A percentile compares a stretch with the other conserved stretches of the same genome.
Evolutionary conservation across 805 yeast species (phyloP).

Genomic region (Candida patagonica): DNA sequence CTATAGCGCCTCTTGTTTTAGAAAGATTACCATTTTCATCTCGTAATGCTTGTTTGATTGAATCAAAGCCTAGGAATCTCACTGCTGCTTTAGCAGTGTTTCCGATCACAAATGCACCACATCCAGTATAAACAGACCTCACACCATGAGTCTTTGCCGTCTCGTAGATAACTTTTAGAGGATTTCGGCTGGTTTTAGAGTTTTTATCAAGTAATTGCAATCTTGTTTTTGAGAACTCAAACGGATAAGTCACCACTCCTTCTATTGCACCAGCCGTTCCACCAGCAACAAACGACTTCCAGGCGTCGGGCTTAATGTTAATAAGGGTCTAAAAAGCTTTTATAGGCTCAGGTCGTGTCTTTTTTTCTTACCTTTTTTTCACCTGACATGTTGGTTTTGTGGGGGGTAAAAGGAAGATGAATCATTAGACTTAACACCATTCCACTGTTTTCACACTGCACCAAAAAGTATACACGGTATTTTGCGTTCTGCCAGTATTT

Average conservation of each 20-base stretch:
- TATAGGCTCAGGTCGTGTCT: too few relatives aligned
- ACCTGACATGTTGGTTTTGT: too few relatives aligned
- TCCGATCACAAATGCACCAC: slow-evolving; percentile 94
- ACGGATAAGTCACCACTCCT: slow-evolving; percentile 87
- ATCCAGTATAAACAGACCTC: slow-evolving; percentile 77
- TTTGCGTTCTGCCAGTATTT: too few relatives aligned
- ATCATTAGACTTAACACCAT: too few relatives aligned
- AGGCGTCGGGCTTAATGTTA: slow-evolving; percentile 21
- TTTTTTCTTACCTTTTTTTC: too few relatives aligned
- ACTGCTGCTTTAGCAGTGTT: slow-evolving; percentile 96
- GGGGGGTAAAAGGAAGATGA: too few relatives aligned
- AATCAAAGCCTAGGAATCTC: slow-evolving; percentile 85
- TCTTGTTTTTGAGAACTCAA: slow-evolving; percentile 93
- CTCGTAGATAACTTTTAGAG: slow-evolving; percentile 66
- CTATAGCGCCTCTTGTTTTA: slow-evolving; percentile 85
- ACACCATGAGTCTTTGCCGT: slow-evolving; percentile 74
- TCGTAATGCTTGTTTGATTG: slow-evolving; percentile 63
- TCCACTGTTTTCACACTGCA: too few relatives aligned
- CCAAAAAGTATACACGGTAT: too few relatives aligned
- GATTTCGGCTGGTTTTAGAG: slow-evolving; percentile 59
- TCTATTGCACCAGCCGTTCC: slow-evolving; percentile 47
- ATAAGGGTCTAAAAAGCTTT: too few relatives aligned
- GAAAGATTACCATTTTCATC: slow-evolving; percentile 83
- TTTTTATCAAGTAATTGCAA: slow-evolving; percentile 50
- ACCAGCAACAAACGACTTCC: slow-evolving; percentile 36